Percentiles rank a stretch among this genome's conserved stretches.
These are phyloP conservation scores for Fistulinella staudtii DNA, from an alignment of 1,284 basidiomycete species.

Conservation along the genomic window DNA sequence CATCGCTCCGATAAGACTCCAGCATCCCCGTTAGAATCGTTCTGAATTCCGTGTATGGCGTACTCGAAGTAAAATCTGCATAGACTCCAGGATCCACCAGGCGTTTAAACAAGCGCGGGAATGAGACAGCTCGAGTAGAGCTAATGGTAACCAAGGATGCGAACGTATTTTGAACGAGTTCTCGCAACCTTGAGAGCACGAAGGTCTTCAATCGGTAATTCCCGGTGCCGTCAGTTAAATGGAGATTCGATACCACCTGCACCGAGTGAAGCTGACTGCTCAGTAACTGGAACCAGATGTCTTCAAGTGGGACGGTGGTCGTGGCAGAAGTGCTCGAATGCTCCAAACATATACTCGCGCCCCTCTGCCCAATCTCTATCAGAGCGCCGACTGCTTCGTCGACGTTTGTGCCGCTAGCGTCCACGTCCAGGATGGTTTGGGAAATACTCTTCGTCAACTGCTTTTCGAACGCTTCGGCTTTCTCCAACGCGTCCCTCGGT, in stretches of 20 bases:
- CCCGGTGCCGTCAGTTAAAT: constrained; percentile 6
- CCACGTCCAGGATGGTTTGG: constrained; percentile 33
- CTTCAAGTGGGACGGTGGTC: constrained; percentile 61
- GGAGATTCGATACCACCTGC: constrained; percentile 56
- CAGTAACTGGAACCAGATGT: constrained; percentile 88
- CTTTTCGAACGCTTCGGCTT: constrained; percentile 61
- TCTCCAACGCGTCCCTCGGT: constrained; percentile 62
- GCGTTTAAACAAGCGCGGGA: constrained; percentile 88
- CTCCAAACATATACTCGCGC: constrained; percentile 64
- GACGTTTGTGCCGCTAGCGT: constrained; percentile 26
- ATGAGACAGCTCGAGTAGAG: constrained; percentile 80
- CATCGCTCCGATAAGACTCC: constrained; percentile 88
- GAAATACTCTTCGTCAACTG: constrained; percentile 50
- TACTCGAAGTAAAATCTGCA: constrained; percentile 45
- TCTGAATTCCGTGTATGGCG: constrained; percentile 90
- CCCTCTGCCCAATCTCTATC: constrained; percentile 54
- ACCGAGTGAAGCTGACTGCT: constrained; percentile 78
- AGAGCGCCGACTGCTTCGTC: constrained; percentile 41
- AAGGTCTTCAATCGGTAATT: constrained; percentile 22
- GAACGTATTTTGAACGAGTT: constrained; percentile 84
- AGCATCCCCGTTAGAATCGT: constrained; percentile 91
- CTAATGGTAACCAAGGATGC: constrained; percentile 80
- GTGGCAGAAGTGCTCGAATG: constrained; percentile 47
- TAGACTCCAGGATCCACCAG: constrained; percentile 70
- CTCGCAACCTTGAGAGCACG: constrained; percentile 53